A percentile compares a stretch with the other conserved stretches of the same genome.
phyloP scores from a whole-genome alignment of 805 yeast species.

The Saturnispora quitensis region DNA sequence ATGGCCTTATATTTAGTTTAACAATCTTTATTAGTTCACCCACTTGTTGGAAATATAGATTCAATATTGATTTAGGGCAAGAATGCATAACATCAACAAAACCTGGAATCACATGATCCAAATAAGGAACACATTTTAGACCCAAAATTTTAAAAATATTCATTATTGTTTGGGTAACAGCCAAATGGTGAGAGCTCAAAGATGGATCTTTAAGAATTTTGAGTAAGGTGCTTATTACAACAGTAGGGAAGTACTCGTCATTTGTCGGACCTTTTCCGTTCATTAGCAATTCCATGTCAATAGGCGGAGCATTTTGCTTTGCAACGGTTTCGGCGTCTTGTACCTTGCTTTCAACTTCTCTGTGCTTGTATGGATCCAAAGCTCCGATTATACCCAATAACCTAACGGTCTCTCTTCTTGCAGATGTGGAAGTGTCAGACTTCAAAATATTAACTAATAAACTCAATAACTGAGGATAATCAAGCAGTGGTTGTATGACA shows the following conservation, averaged over 20 bases:
- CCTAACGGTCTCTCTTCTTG: conserved; percentile 82
- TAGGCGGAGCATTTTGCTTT: conserved; percentile 81
- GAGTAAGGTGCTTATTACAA: conserved; percentile 78
- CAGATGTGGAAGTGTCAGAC: conserved; percentile 63
- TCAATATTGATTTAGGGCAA: conserved; percentile 70
- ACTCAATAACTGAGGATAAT: conserved; percentile 82
- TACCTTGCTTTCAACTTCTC: conserved; percentile 68
- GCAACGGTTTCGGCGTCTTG: conserved; percentile 32
- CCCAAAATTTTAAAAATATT: conserved; percentile 86
- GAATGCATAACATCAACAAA: conserved; percentile 75
- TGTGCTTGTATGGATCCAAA: conserved; percentile 88
- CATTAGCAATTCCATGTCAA: conserved; percentile 84
- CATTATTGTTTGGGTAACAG: conserved; percentile 90
- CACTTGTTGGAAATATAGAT: conserved; percentile 82
- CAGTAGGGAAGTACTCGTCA: conserved; percentile 93
- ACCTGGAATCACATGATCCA: conserved; percentile 83
- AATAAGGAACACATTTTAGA: conserved; percentile 77
- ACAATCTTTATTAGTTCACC: conserved; percentile 73
- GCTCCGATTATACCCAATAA: conserved; percentile 93
- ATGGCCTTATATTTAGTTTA: conserved; percentile 83
- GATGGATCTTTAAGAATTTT: conserved; percentile 81
- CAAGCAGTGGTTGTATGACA: conserved; percentile 86
- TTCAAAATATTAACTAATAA: conserved; percentile 73
- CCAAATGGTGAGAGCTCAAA: conserved; percentile 75
- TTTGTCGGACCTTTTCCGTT: conserved; percentile 88